phyloP scores from a whole-genome alignment of 805 yeast genomes.

The Ogataea naganishii region DNA sequence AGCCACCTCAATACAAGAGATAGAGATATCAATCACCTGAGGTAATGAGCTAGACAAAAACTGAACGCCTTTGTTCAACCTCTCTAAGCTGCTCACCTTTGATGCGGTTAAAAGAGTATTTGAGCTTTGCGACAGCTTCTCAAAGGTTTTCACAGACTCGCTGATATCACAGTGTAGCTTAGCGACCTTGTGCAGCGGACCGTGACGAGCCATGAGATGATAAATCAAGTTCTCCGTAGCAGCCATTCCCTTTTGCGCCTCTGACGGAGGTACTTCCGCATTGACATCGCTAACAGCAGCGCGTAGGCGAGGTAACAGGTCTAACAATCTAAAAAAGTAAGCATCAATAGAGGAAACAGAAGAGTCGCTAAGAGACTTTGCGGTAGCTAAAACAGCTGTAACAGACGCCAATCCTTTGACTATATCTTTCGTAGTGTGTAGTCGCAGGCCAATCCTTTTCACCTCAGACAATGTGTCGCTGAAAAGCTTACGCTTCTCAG shows the following conservation, averaged over 20 bases:
- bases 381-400: slow-evolving; percentile 49
- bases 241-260: slow-evolving; percentile 69
- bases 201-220: slow-evolving; percentile 44
- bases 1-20: slow-evolving; percentile 8
- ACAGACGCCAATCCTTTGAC: slow-evolving; percentile 53
- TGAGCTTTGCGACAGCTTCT: background rate
- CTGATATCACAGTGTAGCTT: slow-evolving; percentile 5
- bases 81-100: background rate
- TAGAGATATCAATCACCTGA: slow-evolving; percentile 26
- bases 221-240: slow-evolving; percentile 64
- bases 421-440: slow-evolving; percentile 58
- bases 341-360: slow-evolving; percentile 35
- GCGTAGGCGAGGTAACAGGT: slow-evolving; percentile 72
- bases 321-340: slow-evolving; percentile 63
- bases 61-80: too few species aligned
- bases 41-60: too few species aligned
- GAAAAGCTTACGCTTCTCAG: slow-evolving; percentile 72
- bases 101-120: background rate
- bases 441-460: slow-evolving; percentile 66
- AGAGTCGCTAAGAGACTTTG: slow-evolving; percentile 34
- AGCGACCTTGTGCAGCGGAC: slow-evolving; percentile 31
- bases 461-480: slow-evolving; percentile 73
- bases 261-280: slow-evolving; percentile 69
- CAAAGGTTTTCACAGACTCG: slow-evolving; percentile 4
- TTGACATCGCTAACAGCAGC: slow-evolving; percentile 50